Evolutionary conservation across 2,329 filamentous ascomycete species (phyloP), one percentile per base, ranked within the genome.

Genomic region (Cladosporium austrohemisphaericum): DNA sequence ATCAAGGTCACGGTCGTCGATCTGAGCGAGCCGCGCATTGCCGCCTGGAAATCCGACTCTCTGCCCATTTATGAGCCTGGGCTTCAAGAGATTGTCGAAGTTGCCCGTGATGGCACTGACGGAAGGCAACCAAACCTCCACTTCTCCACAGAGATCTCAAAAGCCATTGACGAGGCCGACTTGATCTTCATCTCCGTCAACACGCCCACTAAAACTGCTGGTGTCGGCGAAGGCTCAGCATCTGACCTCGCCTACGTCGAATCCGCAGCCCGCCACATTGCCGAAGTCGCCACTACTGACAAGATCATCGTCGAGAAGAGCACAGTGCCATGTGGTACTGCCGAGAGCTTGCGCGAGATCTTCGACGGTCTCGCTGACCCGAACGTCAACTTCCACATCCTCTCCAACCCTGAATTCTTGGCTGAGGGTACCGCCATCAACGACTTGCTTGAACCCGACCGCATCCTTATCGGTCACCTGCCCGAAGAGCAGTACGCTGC

Each of bases 331-430:
- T 88, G 84, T 65, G 75, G 83, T 54, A 89, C 86, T n/a, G 44
- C 44, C n/a, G 44, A 47, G 44, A 47, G 44, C 44, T 38, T 47
- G 26, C 44, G 44, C 33, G 44, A 47, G n/a, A 47, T 47, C n/a
- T 47, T 47, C 9, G 33, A 23, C 16, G 44, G 44, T 9, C 44
- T 47, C 20, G 44, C 44, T 14, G 44, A 47, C 25, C 44, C 44
- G 2, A 47, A 31, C 20, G 44, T 81, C n/a, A 76, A 78, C 52
- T 89, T 90, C 62, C 83, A 88, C 62, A 80, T 90, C 46, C 76
- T 90, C 19, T 89, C 85, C 33, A 91, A 90, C 67, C 86, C 86
- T 4, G 86, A 91, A 65, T 91, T 91, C 62, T 72, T 91, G 25
- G 83, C 86, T 25, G 86, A 86, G 55, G 86, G 86, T 43, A 88